These are phyloP conservation scores for Fraxinus quadrangulata DNA, from an alignment of 257 asterid species.

Conservation along the genomic window DNA sequence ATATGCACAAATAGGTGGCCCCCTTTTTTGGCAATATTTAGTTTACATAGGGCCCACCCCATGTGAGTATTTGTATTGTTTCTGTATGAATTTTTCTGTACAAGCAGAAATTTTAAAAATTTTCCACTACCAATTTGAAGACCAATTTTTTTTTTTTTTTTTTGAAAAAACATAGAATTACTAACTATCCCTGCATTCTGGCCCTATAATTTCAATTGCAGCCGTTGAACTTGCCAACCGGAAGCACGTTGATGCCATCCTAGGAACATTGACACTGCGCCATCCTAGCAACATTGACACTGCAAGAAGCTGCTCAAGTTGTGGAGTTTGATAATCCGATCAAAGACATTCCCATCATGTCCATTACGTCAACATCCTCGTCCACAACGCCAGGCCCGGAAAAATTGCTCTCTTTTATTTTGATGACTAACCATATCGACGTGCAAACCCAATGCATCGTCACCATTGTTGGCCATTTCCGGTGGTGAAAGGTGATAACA, in stretches of 20 bases:
- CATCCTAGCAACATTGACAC: conserved; percentile 46
- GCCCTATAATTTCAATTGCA: conserved; percentile 17
- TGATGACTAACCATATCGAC: conserved; percentile 32
- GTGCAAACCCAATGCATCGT: conserved; percentile 48
- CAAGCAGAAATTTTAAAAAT: no score
- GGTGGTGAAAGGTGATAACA: conserved; percentile 50
- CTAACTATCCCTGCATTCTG: not conserved
- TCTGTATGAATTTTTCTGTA: no score
- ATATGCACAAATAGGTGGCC: no score
- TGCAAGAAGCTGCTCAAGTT: conserved; percentile 48
- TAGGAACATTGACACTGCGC: conserved; percentile 48
- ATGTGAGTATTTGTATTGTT: no score
- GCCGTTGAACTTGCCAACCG: conserved; percentile 41
- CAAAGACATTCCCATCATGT: conserved; percentile 38
- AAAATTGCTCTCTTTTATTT: conserved; percentile 17
- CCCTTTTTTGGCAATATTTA: no score
- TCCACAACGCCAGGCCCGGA: not conserved
- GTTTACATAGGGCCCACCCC: no score
- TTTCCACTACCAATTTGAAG: no score
- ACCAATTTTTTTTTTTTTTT: no score
- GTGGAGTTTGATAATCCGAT: conserved; percentile 29
- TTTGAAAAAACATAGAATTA: not conserved
- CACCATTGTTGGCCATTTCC: conserved; percentile 45
- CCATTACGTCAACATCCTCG: conserved; percentile 33
- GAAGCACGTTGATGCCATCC: conserved; percentile 40